phyloP scores from a whole-genome alignment of 164 flowering plant genomes.

The Aristolochia californica region DNA sequence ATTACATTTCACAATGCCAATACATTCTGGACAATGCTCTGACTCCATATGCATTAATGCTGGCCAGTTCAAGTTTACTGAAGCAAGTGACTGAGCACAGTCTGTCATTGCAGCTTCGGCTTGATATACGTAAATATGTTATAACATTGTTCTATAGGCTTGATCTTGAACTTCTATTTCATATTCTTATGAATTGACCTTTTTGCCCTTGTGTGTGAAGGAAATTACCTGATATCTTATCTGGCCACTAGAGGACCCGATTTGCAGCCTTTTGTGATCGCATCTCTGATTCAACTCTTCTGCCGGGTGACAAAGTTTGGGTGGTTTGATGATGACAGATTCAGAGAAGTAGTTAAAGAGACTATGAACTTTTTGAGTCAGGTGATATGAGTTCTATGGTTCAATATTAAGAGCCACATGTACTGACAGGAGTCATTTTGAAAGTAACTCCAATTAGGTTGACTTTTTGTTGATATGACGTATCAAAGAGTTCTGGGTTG shows the following conservation, averaged over 20 bases:
- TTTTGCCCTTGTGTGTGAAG: slow-evolving; percentile 32
- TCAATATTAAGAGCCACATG: too few relatives aligned
- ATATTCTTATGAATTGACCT: slow-evolving; percentile 4
- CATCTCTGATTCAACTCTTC: slow-evolving; percentile 75
- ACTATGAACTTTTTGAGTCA: slow-evolving; percentile 76
- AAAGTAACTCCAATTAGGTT: too few relatives aligned
- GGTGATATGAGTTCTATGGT: slow-evolving; percentile 29
- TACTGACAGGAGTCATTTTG: too few relatives aligned
- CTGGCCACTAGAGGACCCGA: slow-evolving; percentile 93
- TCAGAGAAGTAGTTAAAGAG: slow-evolving; percentile 77
- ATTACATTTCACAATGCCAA: slow-evolving; percentile 94
- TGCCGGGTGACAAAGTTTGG: slow-evolving; percentile 93
- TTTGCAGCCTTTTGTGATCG: slow-evolving; percentile 78
- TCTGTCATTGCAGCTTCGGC: slow-evolving; percentile 87
- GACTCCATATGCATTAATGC: slow-evolving; percentile 93
- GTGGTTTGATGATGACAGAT: slow-evolving; percentile 94
- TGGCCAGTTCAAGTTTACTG: slow-evolving; percentile 95
- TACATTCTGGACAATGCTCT: slow-evolving; percentile 86
- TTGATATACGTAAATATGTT: slow-evolving; percentile 68
- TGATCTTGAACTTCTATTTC: background rate
- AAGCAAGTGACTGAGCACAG: slow-evolving; percentile 96
- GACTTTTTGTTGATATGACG: too few relatives aligned
- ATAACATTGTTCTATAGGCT: background rate
- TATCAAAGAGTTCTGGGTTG: too few relatives aligned
- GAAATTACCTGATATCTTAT: slow-evolving; percentile 79